Evolutionary conservation across 768 basidiomycete species (phyloP).

Genomic region (Arthromyces matolae): DNA sequence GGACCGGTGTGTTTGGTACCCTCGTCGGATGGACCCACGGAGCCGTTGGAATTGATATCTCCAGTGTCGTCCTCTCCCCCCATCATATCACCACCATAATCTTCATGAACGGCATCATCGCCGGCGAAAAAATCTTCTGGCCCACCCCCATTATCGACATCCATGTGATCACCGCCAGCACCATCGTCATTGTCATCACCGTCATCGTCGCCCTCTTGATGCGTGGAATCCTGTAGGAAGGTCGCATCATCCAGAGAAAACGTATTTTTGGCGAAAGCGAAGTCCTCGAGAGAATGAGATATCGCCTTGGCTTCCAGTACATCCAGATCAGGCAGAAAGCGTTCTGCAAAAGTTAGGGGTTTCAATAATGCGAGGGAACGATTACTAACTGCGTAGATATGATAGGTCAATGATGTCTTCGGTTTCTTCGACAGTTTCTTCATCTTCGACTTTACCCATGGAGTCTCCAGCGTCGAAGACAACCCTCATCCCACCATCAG

Average conservation of each 20-base stretch:
- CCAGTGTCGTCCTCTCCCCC: constrained; percentile 38
- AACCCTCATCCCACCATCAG: constrained; percentile 80
- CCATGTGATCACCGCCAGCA: constrained; percentile 36
- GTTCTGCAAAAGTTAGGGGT: constrained; percentile 33
- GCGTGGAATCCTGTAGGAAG: constrained; percentile 55
- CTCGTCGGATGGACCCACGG: constrained; percentile 40
- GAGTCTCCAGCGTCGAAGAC: constrained; percentile 97
- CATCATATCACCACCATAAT: constrained; percentile 21
- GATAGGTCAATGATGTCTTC: constrained; percentile 65
- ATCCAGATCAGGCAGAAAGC: constrained; percentile 71
- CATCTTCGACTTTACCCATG: constrained; percentile 73
- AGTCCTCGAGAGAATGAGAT: constrained; percentile 74
- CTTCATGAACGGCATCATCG: constrained; percentile 38
- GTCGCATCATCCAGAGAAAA: constrained; percentile 60
- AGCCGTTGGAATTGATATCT: constrained; percentile 41
- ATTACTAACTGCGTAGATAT: constrained; percentile 52
- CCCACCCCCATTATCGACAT: constrained; percentile 37
- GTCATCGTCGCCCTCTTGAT: constrained; percentile 38
- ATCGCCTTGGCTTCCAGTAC: constrained; percentile 68
- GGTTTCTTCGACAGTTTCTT: constrained; percentile 69
- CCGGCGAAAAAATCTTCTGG: constrained; percentile 69
- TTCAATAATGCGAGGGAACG: constrained; percentile 7
- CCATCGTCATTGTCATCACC: constrained; percentile 40
- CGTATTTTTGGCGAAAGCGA: constrained; percentile 74
- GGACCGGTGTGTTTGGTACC: constrained; percentile 41